phyloP scores from a whole-genome alignment of 257 asterid genomes.

The Solanum clarkiae region DNA sequence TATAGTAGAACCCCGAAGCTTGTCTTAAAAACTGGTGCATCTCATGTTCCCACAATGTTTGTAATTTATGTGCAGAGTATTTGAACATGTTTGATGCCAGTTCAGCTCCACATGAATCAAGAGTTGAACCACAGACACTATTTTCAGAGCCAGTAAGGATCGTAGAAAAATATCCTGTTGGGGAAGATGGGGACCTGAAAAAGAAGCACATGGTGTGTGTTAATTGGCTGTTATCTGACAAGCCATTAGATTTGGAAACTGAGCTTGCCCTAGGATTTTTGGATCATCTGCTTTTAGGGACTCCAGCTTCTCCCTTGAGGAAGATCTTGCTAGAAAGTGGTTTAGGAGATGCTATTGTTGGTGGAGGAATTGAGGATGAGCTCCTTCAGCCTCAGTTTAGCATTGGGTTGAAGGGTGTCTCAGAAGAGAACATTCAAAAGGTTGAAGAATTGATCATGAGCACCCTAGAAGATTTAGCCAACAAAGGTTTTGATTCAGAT shows the following conservation, averaged over 20 bases:
- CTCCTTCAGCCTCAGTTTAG: slow-evolving; percentile 98
- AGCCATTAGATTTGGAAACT: slow-evolving; percentile 85
- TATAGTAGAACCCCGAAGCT: not conserved
- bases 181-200: slow-evolving; percentile 76
- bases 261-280: slow-evolving; percentile 85
- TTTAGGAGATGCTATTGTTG: slow-evolving; percentile 90
- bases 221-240: slow-evolving; percentile 88
- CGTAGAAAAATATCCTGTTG: slow-evolving; percentile 85
- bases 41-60: not conserved
- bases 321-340: slow-evolving; percentile 93
- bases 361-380: slow-evolving; percentile 97
- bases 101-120: slow-evolving; percentile 75
- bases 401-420: slow-evolving; percentile 90
- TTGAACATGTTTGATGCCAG: slow-evolving; percentile 82
- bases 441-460: slow-evolving; percentile 63
- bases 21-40: not conserved
- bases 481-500: slow-evolving; percentile 83
- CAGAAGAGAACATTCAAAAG: slow-evolving; percentile 61
- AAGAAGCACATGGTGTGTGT: slow-evolving; percentile 97
- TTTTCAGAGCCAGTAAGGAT: slow-evolving; percentile 68
- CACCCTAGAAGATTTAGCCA: slow-evolving; percentile 56
- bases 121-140: slow-evolving; percentile 60
- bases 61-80: slow-evolving; percentile 47
- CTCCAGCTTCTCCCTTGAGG: slow-evolving; percentile 97
- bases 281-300: slow-evolving; percentile 88